A percentile compares a stretch with the other conserved stretches of the same genome.
Evolutionary conservation across 2,329 filamentous ascomycete genomes (phyloP).

Genomic region (Fusarium nematophilum): DNA sequence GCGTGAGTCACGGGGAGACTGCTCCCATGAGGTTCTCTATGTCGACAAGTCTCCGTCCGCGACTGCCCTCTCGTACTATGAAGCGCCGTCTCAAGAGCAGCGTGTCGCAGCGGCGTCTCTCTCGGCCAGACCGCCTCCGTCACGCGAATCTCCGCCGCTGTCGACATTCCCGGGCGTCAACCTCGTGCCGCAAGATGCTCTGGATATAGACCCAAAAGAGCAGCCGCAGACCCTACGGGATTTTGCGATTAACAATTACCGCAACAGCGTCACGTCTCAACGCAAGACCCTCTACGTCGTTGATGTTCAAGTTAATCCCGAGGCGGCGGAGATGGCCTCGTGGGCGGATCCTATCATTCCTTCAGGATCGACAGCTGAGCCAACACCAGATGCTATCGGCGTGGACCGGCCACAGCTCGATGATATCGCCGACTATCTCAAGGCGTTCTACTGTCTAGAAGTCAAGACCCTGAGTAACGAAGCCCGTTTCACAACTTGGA

Average conservation of each 20-base stretch:
- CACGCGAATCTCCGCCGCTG: not conserved
- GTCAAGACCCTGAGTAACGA: constrained; percentile 56
- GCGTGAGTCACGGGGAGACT: too few relatives aligned
- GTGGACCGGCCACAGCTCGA: constrained; percentile 38
- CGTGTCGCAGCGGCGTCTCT: not conserved
- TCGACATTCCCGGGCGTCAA: constrained; percentile 3
- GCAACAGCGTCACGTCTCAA: not conserved
- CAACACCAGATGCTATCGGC: too few relatives aligned
- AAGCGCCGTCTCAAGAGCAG: not conserved
- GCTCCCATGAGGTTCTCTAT: not conserved
- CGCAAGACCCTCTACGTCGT: not conserved
- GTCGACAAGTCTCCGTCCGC: not conserved
- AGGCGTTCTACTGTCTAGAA: constrained; percentile 63
- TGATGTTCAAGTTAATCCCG: not conserved
- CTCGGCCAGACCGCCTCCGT: too few relatives aligned
- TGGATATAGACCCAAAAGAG: constrained; percentile 3
- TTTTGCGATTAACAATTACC: not conserved
- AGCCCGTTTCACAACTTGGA: constrained; percentile 60
- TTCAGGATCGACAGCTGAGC: too few relatives aligned
- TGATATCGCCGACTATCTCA: constrained; percentile 52
- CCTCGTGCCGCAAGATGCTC: constrained; percentile 2
- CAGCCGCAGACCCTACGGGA: not conserved
- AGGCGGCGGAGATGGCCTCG: not conserved
- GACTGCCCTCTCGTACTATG: not conserved
- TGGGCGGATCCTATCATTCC: not conserved